These are phyloP conservation scores for Diaporthe aspalathi DNA, from an alignment of 2,329 filamentous ascomycete genomes.

Conservation along the genomic window DNA sequence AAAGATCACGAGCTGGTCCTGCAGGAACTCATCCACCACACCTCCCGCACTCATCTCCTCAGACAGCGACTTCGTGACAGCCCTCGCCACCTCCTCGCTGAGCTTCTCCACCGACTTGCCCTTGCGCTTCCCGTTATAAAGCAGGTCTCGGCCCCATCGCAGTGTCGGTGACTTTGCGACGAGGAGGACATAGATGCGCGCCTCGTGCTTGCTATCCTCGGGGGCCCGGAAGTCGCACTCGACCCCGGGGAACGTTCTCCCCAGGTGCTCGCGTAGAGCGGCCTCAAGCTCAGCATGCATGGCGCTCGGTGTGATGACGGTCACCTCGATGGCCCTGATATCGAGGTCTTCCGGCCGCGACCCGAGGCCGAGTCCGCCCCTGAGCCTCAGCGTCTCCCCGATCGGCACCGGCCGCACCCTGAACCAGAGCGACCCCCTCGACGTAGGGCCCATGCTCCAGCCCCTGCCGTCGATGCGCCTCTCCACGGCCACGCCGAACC, in stretches of 20 bases:
- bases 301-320: constrained; percentile 60
- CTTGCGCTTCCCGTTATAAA: constrained; percentile 45
- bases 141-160: constrained; percentile 62
- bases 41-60: constrained; percentile 58
- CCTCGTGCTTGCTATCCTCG: constrained; percentile 63
- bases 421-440: constrained; percentile 58
- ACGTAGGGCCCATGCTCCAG: constrained; percentile 59
- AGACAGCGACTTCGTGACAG: constrained; percentile 59
- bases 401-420: constrained; percentile 54
- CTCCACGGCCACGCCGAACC: constrained; percentile 61
- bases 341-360: constrained; percentile 44
- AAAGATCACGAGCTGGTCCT: constrained; percentile 71
- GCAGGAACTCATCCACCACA: constrained; percentile 66
- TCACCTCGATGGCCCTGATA: constrained; percentile 61
- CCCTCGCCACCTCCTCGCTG: constrained; percentile 54
- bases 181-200: constrained; percentile 66
- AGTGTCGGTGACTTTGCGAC: constrained; percentile 63
- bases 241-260: constrained; percentile 54
- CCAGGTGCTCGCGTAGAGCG: constrained; percentile 55
- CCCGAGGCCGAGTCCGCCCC: constrained; percentile 39
- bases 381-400: constrained; percentile 51
- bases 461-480: constrained; percentile 58
- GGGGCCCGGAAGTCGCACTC: constrained; percentile 57
- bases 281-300: constrained; percentile 56
- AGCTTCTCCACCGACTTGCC: constrained; percentile 44